Conservation (phyloP, 2,329 filamentous ascomycete species). For the Ceratocystis destructans region DNA sequence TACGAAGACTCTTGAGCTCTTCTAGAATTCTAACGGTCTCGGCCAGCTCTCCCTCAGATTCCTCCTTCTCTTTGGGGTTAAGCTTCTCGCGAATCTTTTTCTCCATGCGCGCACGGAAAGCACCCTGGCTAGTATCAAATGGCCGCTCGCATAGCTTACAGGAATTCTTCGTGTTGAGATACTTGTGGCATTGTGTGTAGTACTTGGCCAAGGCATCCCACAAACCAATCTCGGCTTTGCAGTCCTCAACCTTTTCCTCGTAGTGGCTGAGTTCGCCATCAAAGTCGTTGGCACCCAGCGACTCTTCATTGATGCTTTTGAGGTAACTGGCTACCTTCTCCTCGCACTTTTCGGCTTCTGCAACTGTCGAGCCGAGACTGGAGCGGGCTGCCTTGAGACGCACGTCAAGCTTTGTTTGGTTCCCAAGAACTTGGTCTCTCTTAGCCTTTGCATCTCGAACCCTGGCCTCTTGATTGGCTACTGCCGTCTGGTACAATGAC, state of each 20-base stretch:
- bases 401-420: slow-evolving; percentile 64
- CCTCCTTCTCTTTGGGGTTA: slow-evolving; percentile 47
- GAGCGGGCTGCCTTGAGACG: slow-evolving; percentile 52
- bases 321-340: slow-evolving; percentile 40
- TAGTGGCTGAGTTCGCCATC: slow-evolving; percentile 37
- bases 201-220: slow-evolving; percentile 58
- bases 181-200: slow-evolving; percentile 53
- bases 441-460: slow-evolving; percentile 53
- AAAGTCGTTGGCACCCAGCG: slow-evolving; percentile 39
- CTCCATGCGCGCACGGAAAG: slow-evolving; percentile 47
- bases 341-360: slow-evolving; percentile 49
- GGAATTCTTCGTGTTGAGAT: slow-evolving; percentile 51
- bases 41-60: slow-evolving; percentile 48
- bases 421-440: slow-evolving; percentile 56
- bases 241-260: slow-evolving; percentile 43
- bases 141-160: slow-evolving; percentile 64
- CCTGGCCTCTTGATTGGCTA: slow-evolving; percentile 43
- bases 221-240: slow-evolving; percentile 54
- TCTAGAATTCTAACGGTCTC: slow-evolving; percentile 38
- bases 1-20: slow-evolving; percentile 46
- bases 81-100: slow-evolving; percentile 52
- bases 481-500: slow-evolving; percentile 48
- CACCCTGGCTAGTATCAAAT: slow-evolving; percentile 47
- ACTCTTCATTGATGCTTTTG: slow-evolving; percentile 31
- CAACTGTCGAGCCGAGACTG: slow-evolving; percentile 48